Base-by-base conservation (phyloP, 2,329 filamentous ascomycete species). In the Harringtonia lauricola region DNA sequence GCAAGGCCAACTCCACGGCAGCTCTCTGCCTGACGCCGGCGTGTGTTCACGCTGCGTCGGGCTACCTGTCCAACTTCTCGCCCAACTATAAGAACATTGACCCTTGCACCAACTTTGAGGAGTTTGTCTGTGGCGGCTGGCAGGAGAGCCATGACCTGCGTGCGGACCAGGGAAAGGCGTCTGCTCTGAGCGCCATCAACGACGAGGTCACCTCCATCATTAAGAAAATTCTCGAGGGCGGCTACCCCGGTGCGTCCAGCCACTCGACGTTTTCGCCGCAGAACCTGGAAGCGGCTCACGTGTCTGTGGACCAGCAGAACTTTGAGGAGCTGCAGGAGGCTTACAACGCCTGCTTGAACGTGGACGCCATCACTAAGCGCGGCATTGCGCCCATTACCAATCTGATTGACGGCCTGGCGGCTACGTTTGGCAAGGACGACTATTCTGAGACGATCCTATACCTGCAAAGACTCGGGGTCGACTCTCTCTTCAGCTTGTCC, bases 41-140 rank as follows among this genome's bases (percentile, higher is more conserved):
- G 47, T 83, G 79, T 56, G 65, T 82, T 13, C 74, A 81, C 52
- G 78, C 77, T 13, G 71, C 78, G 5, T 78, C 76, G 13, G 70
- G 74, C 49, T 70, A 83, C 33, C 65, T 81, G 9, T 72, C 76
- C 49, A 81, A 77, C 47, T 61, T 83, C 14, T 73, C 76, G 15
- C 72, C 77, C 8, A 64, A 55, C 43, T 79, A 83, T 58, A 65
- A 73, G 47, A 59, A 74, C 3, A 64, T 86, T 33, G 79, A 86
- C 55, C 74, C 82, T 2, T 86, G 82, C 52, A 71, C 67, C n/a
- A 62, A 84, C 36, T 86, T 86, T 47, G 77, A 83, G 47, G 66
- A 79, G 55, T 70, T 79, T 44, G 77, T 78, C 18, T 85, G 81
- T 52, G 79, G 77, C 44, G 81, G 81, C 12, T 86, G 80, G 73